These are phyloP conservation scores for Penicillium sp. DNA, from an alignment of 2,329 filamentous ascomycete species.

Conservation along the genomic window DNA sequence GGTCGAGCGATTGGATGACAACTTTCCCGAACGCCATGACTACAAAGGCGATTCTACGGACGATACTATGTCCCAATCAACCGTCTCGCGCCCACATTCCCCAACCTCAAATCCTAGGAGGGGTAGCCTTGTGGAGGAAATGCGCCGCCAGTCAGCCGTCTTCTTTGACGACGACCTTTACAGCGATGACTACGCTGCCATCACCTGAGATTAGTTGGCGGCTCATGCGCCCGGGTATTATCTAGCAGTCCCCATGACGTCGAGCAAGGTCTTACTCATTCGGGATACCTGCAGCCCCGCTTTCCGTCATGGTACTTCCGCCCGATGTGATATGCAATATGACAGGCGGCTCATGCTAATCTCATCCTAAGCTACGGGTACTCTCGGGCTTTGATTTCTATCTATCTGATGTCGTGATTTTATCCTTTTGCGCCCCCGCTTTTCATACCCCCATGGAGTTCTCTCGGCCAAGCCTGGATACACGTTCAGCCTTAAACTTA, in stretches of 20 bases:
- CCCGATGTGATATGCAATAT: constrained; percentile 10
- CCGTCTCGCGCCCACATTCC: constrained; percentile 23
- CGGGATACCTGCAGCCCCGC: constrained; percentile 17
- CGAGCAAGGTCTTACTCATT: constrained; percentile 11
- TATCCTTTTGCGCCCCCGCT: constrained; percentile 1
- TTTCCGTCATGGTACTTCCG: constrained; percentile 13
- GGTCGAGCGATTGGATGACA: constrained; percentile 29
- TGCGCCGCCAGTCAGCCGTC: constrained; percentile 48
- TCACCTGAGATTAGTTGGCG: constrained; percentile 19
- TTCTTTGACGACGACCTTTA: constrained; percentile 48
- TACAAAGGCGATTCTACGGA: constrained; percentile 22
- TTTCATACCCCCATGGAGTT: constrained; percentile 10
- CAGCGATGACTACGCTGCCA: constrained; percentile 25
- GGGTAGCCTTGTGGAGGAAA: constrained; percentile 44
- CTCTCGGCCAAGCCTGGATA: constrained; percentile 6
- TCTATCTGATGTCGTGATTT: not conserved
- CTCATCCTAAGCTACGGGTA: not conserved
- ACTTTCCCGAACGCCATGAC: constrained; percentile 26
- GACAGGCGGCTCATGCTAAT: constrained; percentile 19
- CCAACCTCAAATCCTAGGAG: constrained; percentile 16
- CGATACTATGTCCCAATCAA: constrained; percentile 19
- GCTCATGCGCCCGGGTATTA: constrained; percentile 13
- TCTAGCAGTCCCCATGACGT: constrained; percentile 8
- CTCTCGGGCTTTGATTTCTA: constrained; percentile 2
- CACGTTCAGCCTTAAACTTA: constrained; percentile 1